phyloP scores from a whole-genome alignment of 2,329 filamentous ascomycete genomes.

The Talaromyces sp. region DNA sequence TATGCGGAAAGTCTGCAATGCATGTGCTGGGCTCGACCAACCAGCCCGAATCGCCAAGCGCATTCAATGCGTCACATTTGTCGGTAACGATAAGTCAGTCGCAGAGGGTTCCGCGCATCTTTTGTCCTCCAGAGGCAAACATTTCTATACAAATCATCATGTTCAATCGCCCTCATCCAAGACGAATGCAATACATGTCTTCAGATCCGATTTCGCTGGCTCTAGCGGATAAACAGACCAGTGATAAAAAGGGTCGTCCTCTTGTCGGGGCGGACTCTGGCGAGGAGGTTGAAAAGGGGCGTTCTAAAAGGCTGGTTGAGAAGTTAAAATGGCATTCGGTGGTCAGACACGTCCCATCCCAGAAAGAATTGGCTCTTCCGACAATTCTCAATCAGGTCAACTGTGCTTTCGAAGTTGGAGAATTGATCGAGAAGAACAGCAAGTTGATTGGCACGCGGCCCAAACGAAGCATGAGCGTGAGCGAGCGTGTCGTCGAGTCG shows the following conservation, averaged over 20 bases:
- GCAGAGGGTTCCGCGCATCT: slow-evolving; percentile 61
- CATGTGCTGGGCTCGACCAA: slow-evolving; percentile 84
- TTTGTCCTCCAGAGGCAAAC: slow-evolving; percentile 58
- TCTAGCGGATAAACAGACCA: slow-evolving; percentile 62
- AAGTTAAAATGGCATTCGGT: slow-evolving; percentile 89
- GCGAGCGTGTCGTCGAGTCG: slow-evolving; percentile 88
- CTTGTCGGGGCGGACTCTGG: slow-evolving; percentile 60
- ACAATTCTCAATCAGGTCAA: slow-evolving; percentile 91
- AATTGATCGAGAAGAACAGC: slow-evolving; percentile 81
- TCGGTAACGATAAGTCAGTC: slow-evolving; percentile 50
- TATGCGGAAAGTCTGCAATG: slow-evolving; percentile 77
- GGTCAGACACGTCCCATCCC: slow-evolving; percentile 65
- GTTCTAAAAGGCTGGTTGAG: slow-evolving; percentile 64
- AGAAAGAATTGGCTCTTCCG: slow-evolving; percentile 74
- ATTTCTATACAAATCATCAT: slow-evolving; percentile 80
- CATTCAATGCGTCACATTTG: slow-evolving; percentile 65
- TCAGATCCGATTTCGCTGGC: slow-evolving; percentile 82
- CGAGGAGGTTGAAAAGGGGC: slow-evolving; percentile 62
- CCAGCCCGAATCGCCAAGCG: slow-evolving; percentile 40
- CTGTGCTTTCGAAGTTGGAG: slow-evolving; percentile 85
- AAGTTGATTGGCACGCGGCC: slow-evolving; percentile 74
- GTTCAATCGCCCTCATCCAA: slow-evolving; percentile 79
- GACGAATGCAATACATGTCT: slow-evolving; percentile 93
- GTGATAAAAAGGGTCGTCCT: slow-evolving; percentile 23
- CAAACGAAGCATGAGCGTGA: slow-evolving; percentile 83